A percentile compares a stretch with the other conserved stretches of the same genome.
phyloP scores from a whole-genome alignment of 352 stramenopile species.

The Pythium sukuiense region DNA sequence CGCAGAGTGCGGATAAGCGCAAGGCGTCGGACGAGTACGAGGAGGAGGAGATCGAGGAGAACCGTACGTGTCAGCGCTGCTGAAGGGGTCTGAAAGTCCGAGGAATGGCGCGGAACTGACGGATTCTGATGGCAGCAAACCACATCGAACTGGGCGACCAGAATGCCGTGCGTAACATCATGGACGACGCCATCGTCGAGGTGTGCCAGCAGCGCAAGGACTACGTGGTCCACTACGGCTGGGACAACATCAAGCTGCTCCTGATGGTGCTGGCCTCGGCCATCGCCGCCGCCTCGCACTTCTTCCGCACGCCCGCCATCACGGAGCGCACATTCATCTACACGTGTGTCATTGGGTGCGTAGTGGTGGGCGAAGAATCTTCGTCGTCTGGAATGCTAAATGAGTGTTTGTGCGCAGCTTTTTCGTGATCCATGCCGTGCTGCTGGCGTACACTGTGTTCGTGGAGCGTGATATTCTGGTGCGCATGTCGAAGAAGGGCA shows the following conservation, averaged over 20 bases:
- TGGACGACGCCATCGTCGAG: conserved; percentile 81
- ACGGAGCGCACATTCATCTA: conserved; percentile 71
- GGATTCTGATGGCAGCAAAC: conserved; percentile 35
- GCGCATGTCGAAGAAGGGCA: conserved; percentile 59
- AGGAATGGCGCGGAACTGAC: not conserved
- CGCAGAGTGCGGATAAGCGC: conserved; percentile 43
- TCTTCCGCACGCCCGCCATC: conserved; percentile 60
- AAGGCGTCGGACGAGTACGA: conserved; percentile 54
- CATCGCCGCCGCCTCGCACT: conserved; percentile 69
- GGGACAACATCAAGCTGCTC: conserved; percentile 84
- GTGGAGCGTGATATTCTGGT: conserved; percentile 82
- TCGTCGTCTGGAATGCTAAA: not conserved
- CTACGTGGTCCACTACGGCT: conserved; percentile 69
- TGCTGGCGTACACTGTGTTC: conserved; percentile 69
- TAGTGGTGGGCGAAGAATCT: not conserved
- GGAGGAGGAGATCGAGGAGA: conserved; percentile 59
- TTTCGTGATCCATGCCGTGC: conserved; percentile 75
- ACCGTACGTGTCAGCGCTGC: conserved; percentile 38
- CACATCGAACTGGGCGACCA: conserved; percentile 81
- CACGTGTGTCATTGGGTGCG: conserved; percentile 63
- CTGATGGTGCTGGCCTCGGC: conserved; percentile 67
- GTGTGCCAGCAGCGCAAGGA: conserved; percentile 62
- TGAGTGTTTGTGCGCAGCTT: conserved; percentile 41
- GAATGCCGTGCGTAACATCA: conserved; percentile 84
- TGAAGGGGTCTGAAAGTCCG: not conserved